phyloP scores from a whole-genome alignment of 192 early-diverging fungal species.

The Physocladia obscura region DNA sequence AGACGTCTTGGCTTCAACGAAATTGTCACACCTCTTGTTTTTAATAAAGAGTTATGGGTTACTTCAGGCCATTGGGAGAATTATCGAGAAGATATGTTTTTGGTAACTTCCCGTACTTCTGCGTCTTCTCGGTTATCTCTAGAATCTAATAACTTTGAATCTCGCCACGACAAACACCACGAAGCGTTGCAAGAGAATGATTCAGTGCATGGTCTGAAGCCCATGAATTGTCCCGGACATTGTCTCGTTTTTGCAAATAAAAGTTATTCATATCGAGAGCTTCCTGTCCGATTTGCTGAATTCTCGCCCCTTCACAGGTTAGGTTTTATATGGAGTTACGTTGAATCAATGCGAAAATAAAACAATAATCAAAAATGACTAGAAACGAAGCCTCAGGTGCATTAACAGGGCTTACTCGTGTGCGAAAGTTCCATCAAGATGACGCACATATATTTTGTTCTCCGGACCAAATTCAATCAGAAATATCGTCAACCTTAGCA shows the following conservation, averaged over 20 bases:
- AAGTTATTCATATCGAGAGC: constrained; percentile 78
- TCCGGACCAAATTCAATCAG: constrained; percentile 71
- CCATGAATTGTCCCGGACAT: constrained; percentile 98
- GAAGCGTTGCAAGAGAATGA: constrained; percentile 44
- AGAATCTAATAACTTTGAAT: constrained; percentile 29
- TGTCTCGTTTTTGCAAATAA: constrained; percentile 85
- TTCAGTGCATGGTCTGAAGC: constrained; percentile 85
- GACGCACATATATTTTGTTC: constrained; percentile 96
- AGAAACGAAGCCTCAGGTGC: constrained; percentile 91
- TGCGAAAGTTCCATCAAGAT: constrained; percentile 94
- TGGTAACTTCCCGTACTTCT: constrained; percentile 15
- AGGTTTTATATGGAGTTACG: too few relatives aligned
- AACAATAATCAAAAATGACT: neutral
- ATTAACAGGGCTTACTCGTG: constrained; percentile 84
- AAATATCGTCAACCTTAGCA: constrained; percentile 75
- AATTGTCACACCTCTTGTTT: constrained; percentile 89
- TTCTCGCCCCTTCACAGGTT: constrained; percentile 92
- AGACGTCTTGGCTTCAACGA: constrained; percentile 76
- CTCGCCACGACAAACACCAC: neutral
- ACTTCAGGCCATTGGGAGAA: constrained; percentile 95
- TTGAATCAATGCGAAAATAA: too few relatives aligned
- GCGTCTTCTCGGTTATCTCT: constrained; percentile 19
- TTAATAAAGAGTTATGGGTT: constrained; percentile 91
- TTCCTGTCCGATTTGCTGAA: constrained; percentile 87
- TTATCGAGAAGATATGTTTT: constrained; percentile 93